These are phyloP conservation scores for Russula sp. DNA, from an alignment of 768 basidiomycete genomes.

Conservation along the genomic window DNA sequence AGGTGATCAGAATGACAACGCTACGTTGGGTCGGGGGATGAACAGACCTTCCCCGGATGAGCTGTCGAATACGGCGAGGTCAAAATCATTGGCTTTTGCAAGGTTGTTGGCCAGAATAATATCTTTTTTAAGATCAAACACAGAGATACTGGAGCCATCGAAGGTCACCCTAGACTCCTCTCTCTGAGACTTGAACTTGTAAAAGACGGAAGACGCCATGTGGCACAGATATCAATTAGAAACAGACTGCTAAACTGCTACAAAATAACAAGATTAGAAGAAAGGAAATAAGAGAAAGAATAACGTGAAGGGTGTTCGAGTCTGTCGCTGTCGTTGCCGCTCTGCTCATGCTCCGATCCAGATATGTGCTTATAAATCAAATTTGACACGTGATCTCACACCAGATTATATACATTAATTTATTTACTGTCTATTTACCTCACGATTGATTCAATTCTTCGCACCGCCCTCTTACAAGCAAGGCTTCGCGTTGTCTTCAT, in stretches of 20 bases:
- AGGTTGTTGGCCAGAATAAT: conserved; percentile 95
- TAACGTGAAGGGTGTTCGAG: background rate
- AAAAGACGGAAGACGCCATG: conserved; percentile 94
- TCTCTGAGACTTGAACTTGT: conserved; percentile 94
- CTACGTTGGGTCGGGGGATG: background rate
- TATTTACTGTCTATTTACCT: too few relatives aligned
- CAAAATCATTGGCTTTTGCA: conserved; percentile 96
- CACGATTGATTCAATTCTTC: background rate
- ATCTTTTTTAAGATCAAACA: conserved; percentile 98
- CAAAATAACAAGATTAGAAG: conserved; percentile 11
- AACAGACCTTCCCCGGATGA: conserved; percentile 80
- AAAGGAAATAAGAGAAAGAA: background rate
- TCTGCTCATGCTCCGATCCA: too few relatives aligned
- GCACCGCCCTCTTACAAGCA: too few relatives aligned
- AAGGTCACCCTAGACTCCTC: conserved; percentile 94
- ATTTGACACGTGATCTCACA: background rate
- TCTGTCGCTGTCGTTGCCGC: background rate
- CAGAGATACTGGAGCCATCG: conserved; percentile 97
- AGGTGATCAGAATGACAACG: background rate
- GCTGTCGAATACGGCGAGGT: conserved; percentile 80
- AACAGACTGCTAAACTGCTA: conserved; percentile 12
- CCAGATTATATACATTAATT: background rate
- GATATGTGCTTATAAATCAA: too few relatives aligned
- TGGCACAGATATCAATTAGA: conserved; percentile 25
- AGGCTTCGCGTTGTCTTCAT: background rate